Evolutionary conservation across 2,329 filamentous ascomycete species (phyloP).

Genomic region (Chalara sp.): DNA sequence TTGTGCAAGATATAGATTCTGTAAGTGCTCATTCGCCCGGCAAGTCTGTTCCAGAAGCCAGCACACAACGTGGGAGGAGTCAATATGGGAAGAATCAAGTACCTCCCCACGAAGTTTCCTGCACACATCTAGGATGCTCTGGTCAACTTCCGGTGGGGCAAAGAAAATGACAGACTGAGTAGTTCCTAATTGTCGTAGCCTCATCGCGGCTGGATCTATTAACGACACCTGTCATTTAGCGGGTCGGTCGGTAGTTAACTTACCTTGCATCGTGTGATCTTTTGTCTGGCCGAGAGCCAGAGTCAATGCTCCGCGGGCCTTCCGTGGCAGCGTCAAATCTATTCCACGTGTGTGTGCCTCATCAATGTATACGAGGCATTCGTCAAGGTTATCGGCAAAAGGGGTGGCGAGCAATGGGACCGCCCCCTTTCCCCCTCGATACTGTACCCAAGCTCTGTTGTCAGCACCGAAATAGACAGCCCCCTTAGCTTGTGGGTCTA

Average conservation of each 20-base stretch:
- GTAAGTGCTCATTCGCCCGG: conserved; percentile 48
- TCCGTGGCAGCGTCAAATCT: conserved; percentile 16
- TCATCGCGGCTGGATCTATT: conserved; percentile 49
- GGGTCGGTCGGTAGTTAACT: background rate
- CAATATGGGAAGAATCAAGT: conserved; percentile 9
- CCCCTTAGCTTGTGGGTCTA: conserved; percentile 8
- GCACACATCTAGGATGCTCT: conserved; percentile 47
- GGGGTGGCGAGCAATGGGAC: conserved; percentile 16
- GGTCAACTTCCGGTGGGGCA: conserved; percentile 22
- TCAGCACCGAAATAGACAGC: conserved; percentile 13
- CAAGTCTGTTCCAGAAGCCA: conserved; percentile 64
- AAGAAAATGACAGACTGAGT: conserved; percentile 23
- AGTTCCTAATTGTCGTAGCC: conserved; percentile 50
- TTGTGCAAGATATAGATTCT: conserved; percentile 52
- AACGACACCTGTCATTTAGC: conserved; percentile 13
- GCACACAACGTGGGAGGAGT: conserved; percentile 39
- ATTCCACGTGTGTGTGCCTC: conserved; percentile 22
- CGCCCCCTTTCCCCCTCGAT: conserved; percentile 8
- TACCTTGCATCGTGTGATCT: conserved; percentile 44
- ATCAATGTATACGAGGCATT: conserved; percentile 20
- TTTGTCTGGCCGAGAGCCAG: conserved; percentile 18
- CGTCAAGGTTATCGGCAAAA: conserved; percentile 15
- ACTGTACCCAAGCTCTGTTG: conserved; percentile 12
- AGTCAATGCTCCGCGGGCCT: conserved; percentile 16
- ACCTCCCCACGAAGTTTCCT: conserved; percentile 17